Evolutionary conservation across 345 rosid species (phyloP), one percentile per base, ranked within the genome.

Genomic region (Eucalyptus cloeziana): DNA sequence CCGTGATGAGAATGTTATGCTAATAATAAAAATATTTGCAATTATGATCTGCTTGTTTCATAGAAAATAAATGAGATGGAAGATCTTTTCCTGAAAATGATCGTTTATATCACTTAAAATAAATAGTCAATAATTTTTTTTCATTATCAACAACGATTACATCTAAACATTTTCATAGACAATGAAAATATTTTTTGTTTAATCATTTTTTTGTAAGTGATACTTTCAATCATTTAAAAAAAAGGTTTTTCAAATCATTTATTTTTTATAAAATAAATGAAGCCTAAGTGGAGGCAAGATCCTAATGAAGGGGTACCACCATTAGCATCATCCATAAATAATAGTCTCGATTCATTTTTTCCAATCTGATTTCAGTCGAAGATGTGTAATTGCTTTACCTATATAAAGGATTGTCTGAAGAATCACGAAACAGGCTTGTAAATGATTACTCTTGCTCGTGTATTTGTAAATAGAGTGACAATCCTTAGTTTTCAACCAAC

Each of bases 1-100:
- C 3, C 6, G 71, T 64, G 3, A 30, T 30, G 71, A 30, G 33
- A n/a, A 64, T 64, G 10, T 64, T n/a, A 64, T 64, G 71, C 37
- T 7, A 13, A 64, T n/a, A 64, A 30, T 7, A 8, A 64, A 64
- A 64, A 13, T 64, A 64, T 30, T 64, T 64, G 9, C 10, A 64
- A 64, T n/a, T 7, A n/a, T 4, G 37, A 31, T 30, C 17, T 4
- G 1, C 31, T 64, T n/a, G n/a, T 64, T 64, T 14, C 0, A 1
- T 3, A 15, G 5, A 64, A 64, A 64, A 64, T 30, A 8, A 64
- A 64, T 13, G 8, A 64, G 37, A 30, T 64, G 19, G 5, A 14
- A 64, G 14, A 64, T 30, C 7, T 30, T 30, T 30, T 64, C 14
- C 0, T 62, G 3, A 30, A 62, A 62, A 62, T 62, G 10, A 62